Percentiles rank a stretch among this genome's conserved stretches.
Conservation (phyloP, 2,329 filamentous ascomycete species). For the Arthroderma sp. region DNA sequence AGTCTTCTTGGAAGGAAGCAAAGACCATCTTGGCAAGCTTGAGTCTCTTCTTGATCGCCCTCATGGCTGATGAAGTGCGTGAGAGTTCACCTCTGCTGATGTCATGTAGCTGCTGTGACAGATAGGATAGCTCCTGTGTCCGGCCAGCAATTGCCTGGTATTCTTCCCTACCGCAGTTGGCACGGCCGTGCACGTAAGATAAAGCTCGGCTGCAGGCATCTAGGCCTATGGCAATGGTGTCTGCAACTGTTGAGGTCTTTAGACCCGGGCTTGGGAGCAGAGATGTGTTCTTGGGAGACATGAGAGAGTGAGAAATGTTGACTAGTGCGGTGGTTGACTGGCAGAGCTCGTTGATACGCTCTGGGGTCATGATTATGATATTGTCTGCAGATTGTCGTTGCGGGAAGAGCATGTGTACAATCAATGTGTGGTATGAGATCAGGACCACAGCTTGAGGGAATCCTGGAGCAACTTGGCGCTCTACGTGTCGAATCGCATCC, state of each 20-base stretch:
- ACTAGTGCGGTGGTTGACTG: slow-evolving; percentile 5
- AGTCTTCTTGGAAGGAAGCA: slow-evolving; percentile 2
- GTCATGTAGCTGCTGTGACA: slow-evolving; percentile 4
- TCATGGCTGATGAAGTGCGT: slow-evolving; percentile 3
- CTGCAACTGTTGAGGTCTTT: slow-evolving; percentile 1
- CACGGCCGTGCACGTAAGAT: slow-evolving; percentile 5
- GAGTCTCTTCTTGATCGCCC: slow-evolving; percentile 5
- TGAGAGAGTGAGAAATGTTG: slow-evolving; percentile 3
- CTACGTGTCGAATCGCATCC: slow-evolving; percentile 5
- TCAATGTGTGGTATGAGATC: slow-evolving; percentile 7
- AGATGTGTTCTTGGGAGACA: slow-evolving; percentile 1
- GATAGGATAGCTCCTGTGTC: slow-evolving; percentile 1
- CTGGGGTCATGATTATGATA: slow-evolving; percentile 4
- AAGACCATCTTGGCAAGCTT: slow-evolving; percentile 6
- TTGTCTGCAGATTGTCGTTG: slow-evolving; percentile 3
- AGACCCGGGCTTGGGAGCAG: slow-evolving; percentile 5
- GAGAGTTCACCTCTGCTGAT: slow-evolving; percentile 6
- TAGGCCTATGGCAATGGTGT: slow-evolving; percentile 4
- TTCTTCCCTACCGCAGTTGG: slow-evolving; percentile 1
- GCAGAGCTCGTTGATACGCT: slow-evolving; percentile 6
- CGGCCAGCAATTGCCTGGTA: slow-evolving; percentile 2
- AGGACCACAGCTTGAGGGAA: slow-evolving; percentile 4
- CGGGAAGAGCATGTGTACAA: slow-evolving; percentile 7
- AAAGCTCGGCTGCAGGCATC: slow-evolving; percentile 7
- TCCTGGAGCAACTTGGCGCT: slow-evolving; percentile 3